Conservation (phyloP, 805 yeast genomes). For the Cyberlindnera samutprakarnensis region DNA sequence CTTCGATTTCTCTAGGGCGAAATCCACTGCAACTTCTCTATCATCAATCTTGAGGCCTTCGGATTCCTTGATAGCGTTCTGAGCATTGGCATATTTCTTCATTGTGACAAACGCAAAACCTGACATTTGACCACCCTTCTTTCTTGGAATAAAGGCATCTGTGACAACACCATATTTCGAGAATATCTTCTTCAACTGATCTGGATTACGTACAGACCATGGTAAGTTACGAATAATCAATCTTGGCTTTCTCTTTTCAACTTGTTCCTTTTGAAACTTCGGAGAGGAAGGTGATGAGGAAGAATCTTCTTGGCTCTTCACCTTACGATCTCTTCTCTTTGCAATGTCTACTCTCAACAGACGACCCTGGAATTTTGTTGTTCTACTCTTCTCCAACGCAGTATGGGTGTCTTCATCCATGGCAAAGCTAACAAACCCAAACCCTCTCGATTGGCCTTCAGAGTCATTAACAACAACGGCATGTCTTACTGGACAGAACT, state of each 20-base stretch:
- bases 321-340: conserved; percentile 76
- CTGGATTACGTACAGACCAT: conserved; percentile 85
- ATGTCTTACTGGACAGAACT: conserved; percentile 91
- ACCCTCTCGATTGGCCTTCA: conserved; percentile 77
- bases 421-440: conserved; percentile 90
- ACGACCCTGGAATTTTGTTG: conserved; percentile 56
- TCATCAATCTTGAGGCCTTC: conserved; percentile 78
- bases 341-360: conserved; percentile 79
- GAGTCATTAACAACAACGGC: conserved; percentile 83
- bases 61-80: conserved; percentile 67
- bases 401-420: conserved; percentile 73
- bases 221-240: conserved; percentile 89
- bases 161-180: conserved; percentile 76
- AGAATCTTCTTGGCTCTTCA: conserved; percentile 5
- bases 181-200: conserved; percentile 62
- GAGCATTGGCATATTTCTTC: conserved; percentile 73
- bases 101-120: conserved; percentile 95
- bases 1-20: conserved; percentile 79
- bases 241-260: conserved; percentile 79
- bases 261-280: conserved; percentile 24
- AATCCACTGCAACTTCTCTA: conserved; percentile 89
- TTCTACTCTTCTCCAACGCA: conserved; percentile 66
- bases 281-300: neutral
- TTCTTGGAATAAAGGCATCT: conserved; percentile 85
- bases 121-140: conserved; percentile 78